Evolutionary conservation across 768 basidiomycete genomes (phyloP).

Genomic region (Calocybe indica): DNA sequence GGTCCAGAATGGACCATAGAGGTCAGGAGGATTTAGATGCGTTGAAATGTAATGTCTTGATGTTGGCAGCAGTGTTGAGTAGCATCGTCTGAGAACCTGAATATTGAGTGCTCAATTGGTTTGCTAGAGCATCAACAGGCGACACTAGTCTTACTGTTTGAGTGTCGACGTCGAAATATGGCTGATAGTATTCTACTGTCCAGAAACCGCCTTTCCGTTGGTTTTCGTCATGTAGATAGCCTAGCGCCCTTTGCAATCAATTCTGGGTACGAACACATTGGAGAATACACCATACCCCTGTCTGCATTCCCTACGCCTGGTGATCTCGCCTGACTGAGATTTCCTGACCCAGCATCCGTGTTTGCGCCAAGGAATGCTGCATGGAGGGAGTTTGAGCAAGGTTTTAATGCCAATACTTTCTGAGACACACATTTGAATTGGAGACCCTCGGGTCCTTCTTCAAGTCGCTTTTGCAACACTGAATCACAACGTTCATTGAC

Average conservation of each 20-base stretch:
- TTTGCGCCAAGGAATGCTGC: slow-evolving; percentile 56
- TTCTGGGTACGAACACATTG: background rate
- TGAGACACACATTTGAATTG: slow-evolving; percentile 60
- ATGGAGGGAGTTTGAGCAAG: background rate
- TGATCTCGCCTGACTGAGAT: slow-evolving; percentile 22
- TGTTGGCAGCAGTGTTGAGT: slow-evolving; percentile 72
- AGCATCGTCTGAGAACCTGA: slow-evolving; percentile 70
- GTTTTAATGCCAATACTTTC: background rate
- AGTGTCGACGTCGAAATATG: slow-evolving; percentile 87
- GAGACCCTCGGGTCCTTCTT: slow-evolving; percentile 64
- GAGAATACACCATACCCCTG: slow-evolving; percentile 31
- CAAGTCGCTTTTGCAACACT: slow-evolving; percentile 35
- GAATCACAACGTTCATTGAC: background rate
- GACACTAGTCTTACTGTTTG: slow-evolving; percentile 40
- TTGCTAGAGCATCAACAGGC: too few species aligned
- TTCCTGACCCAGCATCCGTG: slow-evolving; percentile 17
- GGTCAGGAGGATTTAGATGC: slow-evolving; percentile 64
- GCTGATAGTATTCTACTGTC: slow-evolving; percentile 82
- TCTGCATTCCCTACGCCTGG: slow-evolving; percentile 45
- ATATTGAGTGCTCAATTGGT: background rate
- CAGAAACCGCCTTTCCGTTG: slow-evolving; percentile 59
- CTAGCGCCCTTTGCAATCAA: slow-evolving; percentile 24
- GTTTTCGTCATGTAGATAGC: slow-evolving; percentile 56
- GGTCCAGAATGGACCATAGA: slow-evolving; percentile 97
- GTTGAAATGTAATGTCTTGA: slow-evolving; percentile 57